phyloP scores from a whole-genome alignment of 306 rosid genomes.

The Sicyos edulis region DNA sequence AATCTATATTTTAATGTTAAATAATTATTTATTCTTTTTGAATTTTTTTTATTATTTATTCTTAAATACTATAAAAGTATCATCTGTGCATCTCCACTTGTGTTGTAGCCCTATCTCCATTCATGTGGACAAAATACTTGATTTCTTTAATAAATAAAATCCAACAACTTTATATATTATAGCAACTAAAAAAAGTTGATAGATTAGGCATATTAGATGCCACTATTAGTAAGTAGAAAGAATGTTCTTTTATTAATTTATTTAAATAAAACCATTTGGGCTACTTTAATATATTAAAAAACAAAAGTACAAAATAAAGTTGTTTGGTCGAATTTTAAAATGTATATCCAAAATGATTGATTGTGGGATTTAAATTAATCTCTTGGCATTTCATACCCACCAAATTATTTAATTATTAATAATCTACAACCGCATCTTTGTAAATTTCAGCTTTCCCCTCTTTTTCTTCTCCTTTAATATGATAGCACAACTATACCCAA shows the following conservation, averaged over 20 bases:
- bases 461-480: background rate
- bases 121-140: conserved; percentile 11
- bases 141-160: background rate
- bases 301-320: conserved; percentile 1
- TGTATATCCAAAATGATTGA: background rate
- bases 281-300: conserved; percentile 6
- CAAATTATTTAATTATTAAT: too few species aligned
- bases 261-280: background rate
- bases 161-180: background rate
- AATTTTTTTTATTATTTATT: background rate
- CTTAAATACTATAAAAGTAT: too few species aligned
- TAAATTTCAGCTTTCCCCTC: background rate
- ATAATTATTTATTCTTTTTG: background rate
- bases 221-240: background rate
- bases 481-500: background rate
- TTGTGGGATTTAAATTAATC: background rate
- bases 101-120: background rate
- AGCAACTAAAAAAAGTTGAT: background rate
- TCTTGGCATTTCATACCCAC: background rate
- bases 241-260: conserved; percentile 4
- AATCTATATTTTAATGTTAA: background rate
- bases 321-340: background rate
- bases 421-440: too few species aligned
- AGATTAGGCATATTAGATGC: background rate
- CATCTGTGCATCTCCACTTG: background rate